Base-by-base conservation (phyloP, 139 green algal genomes). In the Chlorella sp. region DNA sequence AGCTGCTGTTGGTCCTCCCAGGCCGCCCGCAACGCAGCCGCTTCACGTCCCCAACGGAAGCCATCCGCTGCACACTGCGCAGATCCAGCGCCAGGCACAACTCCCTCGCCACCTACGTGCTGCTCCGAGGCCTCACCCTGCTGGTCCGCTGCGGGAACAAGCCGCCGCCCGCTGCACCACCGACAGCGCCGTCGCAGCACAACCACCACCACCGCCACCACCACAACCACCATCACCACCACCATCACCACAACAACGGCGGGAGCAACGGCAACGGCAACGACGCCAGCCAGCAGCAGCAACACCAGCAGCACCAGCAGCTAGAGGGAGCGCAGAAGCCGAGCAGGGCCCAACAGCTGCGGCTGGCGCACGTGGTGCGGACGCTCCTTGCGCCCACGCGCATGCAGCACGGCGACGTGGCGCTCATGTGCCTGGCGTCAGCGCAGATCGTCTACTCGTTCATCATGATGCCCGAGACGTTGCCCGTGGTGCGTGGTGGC, bases 131-230 rank as follows among this genome's bases (percentile, higher is more conserved):
- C 62, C 59, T 93, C 2, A 93, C 91, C 33, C 84, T 98, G 68
- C 78, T 97, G 10, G 80, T 94, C 31, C 91, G 93, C 75, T 89
- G 81, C 49, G 93, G 88, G 51, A 95, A 96, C 86, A 94, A 94
- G 69, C 71, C 76, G 26, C 50, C 59, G 10, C 73, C 74, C 5
- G 67, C 5, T 3, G 27, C 27, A 65, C 32, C 59, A 62, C n/a
- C 24, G 34, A 20, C 27, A n/a, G 32, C 2, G 32, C 22, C 5
- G n/a, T 3, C 23, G 50, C 14, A 49, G n/a, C 67, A 69, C 22
- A 68, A 27, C 2, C 50, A 33, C 79, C 5, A 31, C 71, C 2
- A 74, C 67, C 31, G 68, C 77, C 36, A 60, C 75, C 70, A 0
- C 33, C 59, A 24, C 78, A 69, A 62, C 62, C 31, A 31, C 17